phyloP scores from a whole-genome alignment of 225 moss, liverwort and hornwort genomes.

The Pleurozium schreberi region DNA sequence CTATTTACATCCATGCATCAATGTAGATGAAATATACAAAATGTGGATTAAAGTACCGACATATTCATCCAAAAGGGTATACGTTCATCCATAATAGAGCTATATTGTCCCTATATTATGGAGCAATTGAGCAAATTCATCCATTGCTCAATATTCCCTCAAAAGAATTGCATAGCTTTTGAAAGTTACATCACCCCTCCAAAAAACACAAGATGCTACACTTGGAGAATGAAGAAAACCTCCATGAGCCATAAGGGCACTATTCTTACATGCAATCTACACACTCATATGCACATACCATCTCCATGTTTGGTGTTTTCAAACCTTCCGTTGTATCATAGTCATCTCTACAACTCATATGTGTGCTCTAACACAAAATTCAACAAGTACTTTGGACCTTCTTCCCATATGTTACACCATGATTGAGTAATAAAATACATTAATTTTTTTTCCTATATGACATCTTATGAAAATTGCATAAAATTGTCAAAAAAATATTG shows the following conservation, averaged over 20 bases:
- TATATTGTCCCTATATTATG: neutral
- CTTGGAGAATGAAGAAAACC: neutral
- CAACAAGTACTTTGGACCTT: neutral
- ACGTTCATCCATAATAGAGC: no score
- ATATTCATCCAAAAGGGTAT: neutral
- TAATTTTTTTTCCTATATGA: neutral
- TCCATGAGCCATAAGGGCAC: neutral
- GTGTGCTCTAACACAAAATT: neutral
- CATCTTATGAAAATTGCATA: neutral
- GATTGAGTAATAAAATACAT: neutral
- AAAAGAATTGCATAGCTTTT: neutral
- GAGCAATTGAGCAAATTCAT: neutral
- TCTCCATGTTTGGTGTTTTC: neutral
- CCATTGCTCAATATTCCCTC: neutral
- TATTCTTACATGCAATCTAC: neutral
- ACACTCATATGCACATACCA: neutral
- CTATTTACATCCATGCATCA: neutral
- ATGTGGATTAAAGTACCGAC: accelerated
- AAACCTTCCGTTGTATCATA: accelerated
- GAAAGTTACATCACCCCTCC: no score
- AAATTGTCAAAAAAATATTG: neutral
- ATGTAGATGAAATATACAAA: neutral
- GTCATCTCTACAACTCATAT: neutral
- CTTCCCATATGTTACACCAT: neutral
- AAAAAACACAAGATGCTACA: neutral